Evolutionary conservation across 345 rosid species (phyloP).

Genomic region (Luvunga scandens): DNA sequence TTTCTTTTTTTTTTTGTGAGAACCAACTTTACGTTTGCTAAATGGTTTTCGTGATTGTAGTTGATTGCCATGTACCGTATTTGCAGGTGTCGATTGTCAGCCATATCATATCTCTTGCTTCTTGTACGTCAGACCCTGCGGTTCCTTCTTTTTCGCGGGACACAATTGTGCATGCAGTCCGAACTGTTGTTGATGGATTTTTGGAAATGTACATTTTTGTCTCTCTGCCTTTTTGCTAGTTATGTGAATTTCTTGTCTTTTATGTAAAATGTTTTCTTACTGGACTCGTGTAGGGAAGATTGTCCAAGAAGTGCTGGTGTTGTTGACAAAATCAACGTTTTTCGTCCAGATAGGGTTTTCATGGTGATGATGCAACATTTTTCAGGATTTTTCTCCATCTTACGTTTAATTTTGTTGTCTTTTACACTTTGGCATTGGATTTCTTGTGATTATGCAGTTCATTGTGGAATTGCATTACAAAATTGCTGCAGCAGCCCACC

Average conservation of each 20-base stretch:
- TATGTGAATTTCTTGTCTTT: conserved; percentile 19
- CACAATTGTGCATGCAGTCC: conserved; percentile 54
- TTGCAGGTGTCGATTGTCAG: conserved; percentile 83
- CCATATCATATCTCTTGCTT: conserved; percentile 68
- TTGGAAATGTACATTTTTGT: conserved; percentile 59
- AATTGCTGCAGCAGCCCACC: conserved; percentile 69
- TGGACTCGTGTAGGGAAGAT: conserved; percentile 52
- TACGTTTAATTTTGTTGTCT: conserved; percentile 7
- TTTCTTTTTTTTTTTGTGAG: neutral
- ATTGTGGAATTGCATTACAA: conserved; percentile 79
- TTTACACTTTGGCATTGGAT: conserved; percentile 10
- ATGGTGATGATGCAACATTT: conserved; percentile 50
- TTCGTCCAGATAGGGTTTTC: conserved; percentile 90
- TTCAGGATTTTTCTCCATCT: neutral
- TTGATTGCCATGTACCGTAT: conserved; percentile 20
- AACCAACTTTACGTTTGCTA: neutral
- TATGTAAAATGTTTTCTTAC: conserved; percentile 12
- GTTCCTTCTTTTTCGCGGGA: conserved; percentile 70
- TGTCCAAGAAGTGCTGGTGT: conserved; percentile 42
- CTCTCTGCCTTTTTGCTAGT: conserved; percentile 12
- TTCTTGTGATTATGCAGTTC: conserved; percentile 52
- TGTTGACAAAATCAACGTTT: conserved; percentile 74
- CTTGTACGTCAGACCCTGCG: conserved; percentile 58
- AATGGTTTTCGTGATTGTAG: neutral
- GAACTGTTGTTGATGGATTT: conserved; percentile 89